Evolutionary conservation across 2,329 filamentous ascomycete genomes (phyloP).

Genomic region (Amphichorda felina): DNA sequence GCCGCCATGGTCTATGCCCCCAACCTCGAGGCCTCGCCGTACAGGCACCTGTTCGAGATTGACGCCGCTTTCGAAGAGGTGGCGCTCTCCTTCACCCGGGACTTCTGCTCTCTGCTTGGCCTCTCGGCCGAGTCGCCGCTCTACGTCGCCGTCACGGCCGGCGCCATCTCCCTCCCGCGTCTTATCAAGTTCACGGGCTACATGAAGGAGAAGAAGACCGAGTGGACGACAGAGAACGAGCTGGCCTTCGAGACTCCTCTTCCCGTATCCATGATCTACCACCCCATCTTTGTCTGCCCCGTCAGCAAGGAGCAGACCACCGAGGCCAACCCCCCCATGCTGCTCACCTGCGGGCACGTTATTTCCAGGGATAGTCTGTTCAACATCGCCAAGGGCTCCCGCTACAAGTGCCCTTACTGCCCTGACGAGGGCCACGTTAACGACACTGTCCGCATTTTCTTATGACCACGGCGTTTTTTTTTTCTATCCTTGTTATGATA

Average conservation of each 20-base stretch:
- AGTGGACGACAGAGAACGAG: constrained; percentile 90
- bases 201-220: constrained; percentile 79
- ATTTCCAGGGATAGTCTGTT: constrained; percentile 76
- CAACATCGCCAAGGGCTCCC: constrained; percentile 62
- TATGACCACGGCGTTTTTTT: background rate
- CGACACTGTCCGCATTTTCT: constrained; percentile 27
- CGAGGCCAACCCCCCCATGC: constrained; percentile 87
- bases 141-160: constrained; percentile 85
- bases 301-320: constrained; percentile 96
- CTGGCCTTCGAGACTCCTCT: constrained; percentile 65
- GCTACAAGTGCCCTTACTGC: constrained; percentile 96
- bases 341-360: constrained; percentile 92
- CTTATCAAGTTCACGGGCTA: constrained; percentile 81
- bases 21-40: constrained; percentile 68
- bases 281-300: constrained; percentile 95
- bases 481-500: background rate
- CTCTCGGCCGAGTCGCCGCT: constrained; percentile 86
- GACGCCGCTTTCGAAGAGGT: constrained; percentile 71
- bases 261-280: constrained; percentile 58
- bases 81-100: constrained; percentile 75
- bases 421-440: constrained; percentile 68
- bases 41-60: constrained; percentile 66
- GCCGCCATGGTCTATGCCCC: constrained; percentile 69
- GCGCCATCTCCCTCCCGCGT: constrained; percentile 80
- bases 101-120: constrained; percentile 87